A percentile compares a stretch with the other conserved stretches of the same genome.
These are phyloP conservation scores for Leccinellum albellum DNA, from an alignment of 768 basidiomycete genomes.

Conservation along the genomic window DNA sequence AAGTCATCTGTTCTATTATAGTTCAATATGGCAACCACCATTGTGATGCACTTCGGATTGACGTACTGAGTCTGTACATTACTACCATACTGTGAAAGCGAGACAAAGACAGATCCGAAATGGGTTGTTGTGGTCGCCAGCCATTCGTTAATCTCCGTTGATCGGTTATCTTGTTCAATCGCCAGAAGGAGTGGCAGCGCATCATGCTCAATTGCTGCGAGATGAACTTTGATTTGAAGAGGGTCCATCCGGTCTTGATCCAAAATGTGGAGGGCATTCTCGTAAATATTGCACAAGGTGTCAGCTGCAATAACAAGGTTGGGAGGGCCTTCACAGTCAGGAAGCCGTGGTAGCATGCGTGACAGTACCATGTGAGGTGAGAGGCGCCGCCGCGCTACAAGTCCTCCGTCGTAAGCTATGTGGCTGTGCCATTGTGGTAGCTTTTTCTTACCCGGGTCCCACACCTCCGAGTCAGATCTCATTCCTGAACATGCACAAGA, in stretches of 20 bases:
- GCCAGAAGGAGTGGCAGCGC: background rate
- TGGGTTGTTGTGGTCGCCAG: background rate
- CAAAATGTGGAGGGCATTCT: background rate
- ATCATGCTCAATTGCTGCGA: background rate
- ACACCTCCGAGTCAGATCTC: background rate
- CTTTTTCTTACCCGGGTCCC: too few species aligned
- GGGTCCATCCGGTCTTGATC: background rate
- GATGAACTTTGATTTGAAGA: background rate
- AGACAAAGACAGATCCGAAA: background rate
- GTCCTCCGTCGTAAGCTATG: too few species aligned
- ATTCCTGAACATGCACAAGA: background rate
- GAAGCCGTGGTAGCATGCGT: background rate
- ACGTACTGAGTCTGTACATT: background rate
- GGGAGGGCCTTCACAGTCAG: background rate
- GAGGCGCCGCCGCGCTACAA: background rate
- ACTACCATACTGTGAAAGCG: background rate
- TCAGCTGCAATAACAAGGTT: background rate
- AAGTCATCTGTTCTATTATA: background rate
- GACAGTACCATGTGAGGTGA: background rate
- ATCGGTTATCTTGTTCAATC: background rate
- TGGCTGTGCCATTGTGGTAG: too few species aligned
- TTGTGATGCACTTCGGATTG: background rate
- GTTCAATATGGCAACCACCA: background rate
- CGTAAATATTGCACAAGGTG: background rate
- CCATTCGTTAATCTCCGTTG: background rate